phyloP scores from a whole-genome alignment of 352 stramenopile genomes.

The Plasmopara viticola region DNA sequence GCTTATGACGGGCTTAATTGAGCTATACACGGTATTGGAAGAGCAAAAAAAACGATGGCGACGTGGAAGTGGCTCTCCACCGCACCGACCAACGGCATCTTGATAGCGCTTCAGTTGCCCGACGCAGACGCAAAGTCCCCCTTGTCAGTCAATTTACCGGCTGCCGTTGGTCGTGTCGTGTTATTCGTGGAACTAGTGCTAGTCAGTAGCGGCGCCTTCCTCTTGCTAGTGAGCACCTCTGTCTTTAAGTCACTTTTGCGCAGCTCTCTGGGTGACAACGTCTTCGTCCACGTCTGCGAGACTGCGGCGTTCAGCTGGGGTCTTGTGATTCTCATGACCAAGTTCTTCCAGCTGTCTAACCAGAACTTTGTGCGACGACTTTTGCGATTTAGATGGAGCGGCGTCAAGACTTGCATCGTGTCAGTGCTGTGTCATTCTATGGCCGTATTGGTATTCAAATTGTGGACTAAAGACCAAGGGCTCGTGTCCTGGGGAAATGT shows the following conservation, averaged over 20 bases:
- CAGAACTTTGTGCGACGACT: slow-evolving; percentile 13
- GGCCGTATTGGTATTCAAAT: slow-evolving; percentile 4
- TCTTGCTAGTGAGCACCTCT: slow-evolving; percentile 27
- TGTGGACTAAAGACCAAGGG: slow-evolving; percentile 5
- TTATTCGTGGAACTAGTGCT: slow-evolving; percentile 39
- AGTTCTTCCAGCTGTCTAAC: slow-evolving; percentile 30
- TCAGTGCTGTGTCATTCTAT: slow-evolving; percentile 16
- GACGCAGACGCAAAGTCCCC: slow-evolving; percentile 2
- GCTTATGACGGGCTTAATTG: slow-evolving; percentile 87
- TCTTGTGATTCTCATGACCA: slow-evolving; percentile 22
- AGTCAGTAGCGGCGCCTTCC: slow-evolving; percentile 22
- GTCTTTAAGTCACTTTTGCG: slow-evolving; percentile 13
- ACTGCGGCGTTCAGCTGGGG: slow-evolving; percentile 23
- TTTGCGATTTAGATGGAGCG: slow-evolving; percentile 5
- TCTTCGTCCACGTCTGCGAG: slow-evolving; percentile 12
- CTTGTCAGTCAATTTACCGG: slow-evolving; percentile 10
- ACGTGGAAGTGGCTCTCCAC: slow-evolving; percentile 21
- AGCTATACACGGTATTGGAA: not conserved
- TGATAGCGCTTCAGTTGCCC: slow-evolving; percentile 22
- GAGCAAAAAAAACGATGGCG: slow-evolving; percentile 5
- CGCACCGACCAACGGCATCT: slow-evolving; percentile 22
- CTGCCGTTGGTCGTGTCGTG: slow-evolving; percentile 22
- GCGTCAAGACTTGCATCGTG: slow-evolving; percentile 3
- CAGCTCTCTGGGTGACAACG: slow-evolving; percentile 3
- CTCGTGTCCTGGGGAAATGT: slow-evolving; percentile 25